phyloP scores from a whole-genome alignment of 1,139 yeast species.

The Hansenula anomala region DNA sequence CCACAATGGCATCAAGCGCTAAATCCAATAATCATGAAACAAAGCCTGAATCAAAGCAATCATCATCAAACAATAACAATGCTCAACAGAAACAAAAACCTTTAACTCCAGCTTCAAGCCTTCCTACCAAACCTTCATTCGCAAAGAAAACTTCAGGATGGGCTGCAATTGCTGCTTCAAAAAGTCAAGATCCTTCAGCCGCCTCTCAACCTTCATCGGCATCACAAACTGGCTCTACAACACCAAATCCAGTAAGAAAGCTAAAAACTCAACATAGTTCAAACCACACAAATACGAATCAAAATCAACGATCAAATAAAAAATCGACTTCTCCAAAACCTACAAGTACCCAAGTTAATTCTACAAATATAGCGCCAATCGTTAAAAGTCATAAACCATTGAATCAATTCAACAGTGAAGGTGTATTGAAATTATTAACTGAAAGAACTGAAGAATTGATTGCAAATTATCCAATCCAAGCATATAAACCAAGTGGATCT shows the following conservation, averaged over 20 bases:
- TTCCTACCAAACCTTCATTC: slow-evolving; percentile 2
- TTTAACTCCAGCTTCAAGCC: background rate
- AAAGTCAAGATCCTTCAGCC: background rate
- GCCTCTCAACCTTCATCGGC: background rate
- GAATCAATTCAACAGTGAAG: background rate
- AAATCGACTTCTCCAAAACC: background rate
- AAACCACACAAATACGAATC: background rate
- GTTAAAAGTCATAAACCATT: background rate
- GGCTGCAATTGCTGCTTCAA: slow-evolving; percentile 2
- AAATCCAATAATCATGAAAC: background rate
- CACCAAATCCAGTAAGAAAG: background rate
- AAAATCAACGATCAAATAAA: background rate
- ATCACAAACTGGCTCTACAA: background rate
- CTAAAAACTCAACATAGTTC: background rate
- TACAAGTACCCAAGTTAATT: background rate
- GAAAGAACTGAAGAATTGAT: background rate
- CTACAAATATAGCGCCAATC: background rate
- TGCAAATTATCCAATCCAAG: background rate
- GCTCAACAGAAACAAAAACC: background rate
- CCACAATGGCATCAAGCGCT: slow-evolving; percentile 1
- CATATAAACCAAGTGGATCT: background rate
- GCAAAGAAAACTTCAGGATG: slow-evolving; percentile 1
- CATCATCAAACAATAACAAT: background rate
- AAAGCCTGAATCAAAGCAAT: background rate
- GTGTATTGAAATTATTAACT: background rate